Evolutionary conservation across 2,329 filamentous ascomycete genomes (phyloP).

Genomic region (Diaporthe amygdali): DNA sequence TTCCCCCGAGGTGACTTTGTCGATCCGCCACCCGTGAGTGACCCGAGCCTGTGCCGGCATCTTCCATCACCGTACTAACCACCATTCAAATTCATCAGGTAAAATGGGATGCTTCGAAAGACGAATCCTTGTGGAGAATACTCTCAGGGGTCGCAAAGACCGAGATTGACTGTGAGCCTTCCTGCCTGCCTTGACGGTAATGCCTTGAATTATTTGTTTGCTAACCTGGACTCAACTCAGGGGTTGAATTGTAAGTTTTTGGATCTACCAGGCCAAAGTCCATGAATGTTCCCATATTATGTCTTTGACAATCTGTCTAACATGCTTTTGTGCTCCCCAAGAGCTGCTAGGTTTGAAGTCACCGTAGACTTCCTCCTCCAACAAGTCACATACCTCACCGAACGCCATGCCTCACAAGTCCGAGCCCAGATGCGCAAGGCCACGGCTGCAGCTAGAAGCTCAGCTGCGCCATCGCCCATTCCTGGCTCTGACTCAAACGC

Average conservation of each 20-base stretch:
- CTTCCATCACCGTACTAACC: neutral
- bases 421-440: slow-evolving; percentile 86
- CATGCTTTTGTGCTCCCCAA: slow-evolving; percentile 36
- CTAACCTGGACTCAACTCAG: slow-evolving; percentile 46
- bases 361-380: slow-evolving; percentile 88
- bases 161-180: slow-evolving; percentile 80
- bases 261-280: slow-evolving; percentile 19
- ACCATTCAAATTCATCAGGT: slow-evolving; percentile 57
- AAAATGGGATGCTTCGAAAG: slow-evolving; percentile 86
- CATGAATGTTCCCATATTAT: neutral
- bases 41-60: neutral
- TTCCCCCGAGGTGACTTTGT: slow-evolving; percentile 87
- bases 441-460: slow-evolving; percentile 58
- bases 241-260: slow-evolving; percentile 73
- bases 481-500: slow-evolving; percentile 53
- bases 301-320: neutral
- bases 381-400: slow-evolving; percentile 92
- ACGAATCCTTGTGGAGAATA: slow-evolving; percentile 88
- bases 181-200: neutral
- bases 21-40: slow-evolving; percentile 81
- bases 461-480: slow-evolving; percentile 61
- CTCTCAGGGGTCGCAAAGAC: slow-evolving; percentile 82
- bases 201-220: slow-evolving; percentile 17
- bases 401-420: slow-evolving; percentile 87
- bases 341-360: slow-evolving; percentile 80